phyloP scores from a whole-genome alignment of 257 asterid genomes.

The Solanum appendiculatum region DNA sequence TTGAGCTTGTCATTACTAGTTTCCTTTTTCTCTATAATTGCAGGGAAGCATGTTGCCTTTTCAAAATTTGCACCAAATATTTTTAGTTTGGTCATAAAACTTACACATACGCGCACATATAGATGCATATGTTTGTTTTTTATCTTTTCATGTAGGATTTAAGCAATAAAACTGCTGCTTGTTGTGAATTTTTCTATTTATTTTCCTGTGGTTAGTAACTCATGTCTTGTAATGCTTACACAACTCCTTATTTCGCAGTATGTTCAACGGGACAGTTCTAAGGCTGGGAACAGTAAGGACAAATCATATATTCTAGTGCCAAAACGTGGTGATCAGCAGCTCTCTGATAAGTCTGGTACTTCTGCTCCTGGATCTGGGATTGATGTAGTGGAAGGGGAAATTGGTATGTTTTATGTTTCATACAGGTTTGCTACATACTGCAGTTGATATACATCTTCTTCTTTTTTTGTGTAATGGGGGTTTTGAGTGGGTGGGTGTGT shows the following conservation, averaged over 20 bases:
- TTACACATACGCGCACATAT: not conserved
- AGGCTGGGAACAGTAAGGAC: constrained; percentile 42
- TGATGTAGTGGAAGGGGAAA: constrained; percentile 31
- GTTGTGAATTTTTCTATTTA: not conserved
- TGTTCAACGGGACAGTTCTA: constrained; percentile 51
- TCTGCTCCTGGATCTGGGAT: constrained; percentile 19
- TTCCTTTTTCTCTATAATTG: not conserved
- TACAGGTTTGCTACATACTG: not conserved
- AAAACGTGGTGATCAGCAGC: constrained; percentile 44
- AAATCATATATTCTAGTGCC: constrained; percentile 33
- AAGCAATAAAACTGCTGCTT: not conserved
- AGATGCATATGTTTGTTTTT: not conserved
- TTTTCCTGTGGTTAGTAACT: not conserved
- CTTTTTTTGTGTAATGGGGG: not conserved
- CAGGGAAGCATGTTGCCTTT: not conserved
- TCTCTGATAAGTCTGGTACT: constrained; percentile 27
- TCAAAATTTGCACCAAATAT: not conserved
- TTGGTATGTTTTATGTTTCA: constrained; percentile 24
- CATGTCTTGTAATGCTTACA: not conserved
- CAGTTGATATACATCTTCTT: not conserved
- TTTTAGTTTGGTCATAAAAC: not conserved
- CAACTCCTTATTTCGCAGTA: constrained; percentile 35
- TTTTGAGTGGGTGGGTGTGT: not conserved
- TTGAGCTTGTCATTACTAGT: not conserved
- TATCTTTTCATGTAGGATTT: not conserved